Percentiles rank a stretch among this genome's conserved stretches.
Evolutionary conservation across 2,329 filamentous ascomycete genomes (phyloP).

Genomic region (Cercospora zeae-maydis): DNA sequence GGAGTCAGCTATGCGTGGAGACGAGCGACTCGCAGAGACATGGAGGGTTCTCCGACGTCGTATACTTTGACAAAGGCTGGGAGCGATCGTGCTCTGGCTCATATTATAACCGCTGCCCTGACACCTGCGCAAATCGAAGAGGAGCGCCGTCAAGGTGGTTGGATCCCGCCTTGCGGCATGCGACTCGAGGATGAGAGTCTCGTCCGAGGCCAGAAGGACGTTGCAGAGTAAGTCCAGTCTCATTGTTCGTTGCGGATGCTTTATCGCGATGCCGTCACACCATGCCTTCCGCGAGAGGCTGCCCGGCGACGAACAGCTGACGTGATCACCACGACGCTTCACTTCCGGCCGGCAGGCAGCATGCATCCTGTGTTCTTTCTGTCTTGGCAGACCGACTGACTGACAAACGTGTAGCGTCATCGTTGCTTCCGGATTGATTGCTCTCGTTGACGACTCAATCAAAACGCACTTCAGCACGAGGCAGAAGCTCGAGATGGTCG

Average conservation of each 20-base stretch:
- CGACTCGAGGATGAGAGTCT: slow-evolving; percentile 77
- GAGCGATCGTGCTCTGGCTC: slow-evolving; percentile 65
- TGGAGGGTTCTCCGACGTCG: slow-evolving; percentile 60
- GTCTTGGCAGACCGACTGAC: slow-evolving; percentile 4
- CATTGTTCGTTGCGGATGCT: neutral
- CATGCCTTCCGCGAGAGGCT: neutral
- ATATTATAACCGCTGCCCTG: slow-evolving; percentile 77
- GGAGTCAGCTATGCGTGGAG: slow-evolving; percentile 81
- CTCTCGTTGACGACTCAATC: slow-evolving; percentile 88
- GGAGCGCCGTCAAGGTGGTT: slow-evolving; percentile 76
- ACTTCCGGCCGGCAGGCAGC: neutral
- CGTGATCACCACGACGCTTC: neutral
- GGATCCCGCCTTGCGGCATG: slow-evolving; percentile 87
- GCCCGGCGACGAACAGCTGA: neutral
- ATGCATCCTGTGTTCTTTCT: neutral
- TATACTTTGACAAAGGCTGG: slow-evolving; percentile 75
- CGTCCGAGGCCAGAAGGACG: slow-evolving; percentile 67
- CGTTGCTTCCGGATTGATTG: slow-evolving; percentile 81
- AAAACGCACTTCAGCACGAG: slow-evolving; percentile 66
- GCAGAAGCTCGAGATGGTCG: slow-evolving; percentile 57
- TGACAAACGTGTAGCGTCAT: slow-evolving; percentile 61
- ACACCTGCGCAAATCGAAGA: slow-evolving; percentile 66
- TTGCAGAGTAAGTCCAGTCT: slow-evolving; percentile 72
- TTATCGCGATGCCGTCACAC: neutral
- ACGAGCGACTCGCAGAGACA: slow-evolving; percentile 65